Base-by-base conservation (phyloP, 805 yeast species). In the Kluyveromyces aestuarii region DNA sequence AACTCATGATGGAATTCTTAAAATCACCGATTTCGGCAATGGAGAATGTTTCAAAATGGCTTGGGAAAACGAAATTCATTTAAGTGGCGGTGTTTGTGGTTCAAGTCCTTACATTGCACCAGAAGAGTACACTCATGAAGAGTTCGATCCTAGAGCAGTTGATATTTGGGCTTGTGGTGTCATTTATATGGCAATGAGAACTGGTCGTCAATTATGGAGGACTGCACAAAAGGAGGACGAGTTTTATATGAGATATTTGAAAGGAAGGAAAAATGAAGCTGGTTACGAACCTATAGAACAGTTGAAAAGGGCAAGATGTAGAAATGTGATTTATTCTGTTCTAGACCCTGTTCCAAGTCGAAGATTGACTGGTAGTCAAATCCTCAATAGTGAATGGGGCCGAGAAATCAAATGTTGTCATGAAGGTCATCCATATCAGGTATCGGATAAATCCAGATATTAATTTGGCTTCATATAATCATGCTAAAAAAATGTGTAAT, bases 91-190 rank as follows among this genome's bases (percentile, higher is more conserved):
- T 6, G 73, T 87, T 7, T 83, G 89, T 66, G 96, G 96, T 8
- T 83, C 93, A 0, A 79, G 85, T 8, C 96, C 96, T 2, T 88
- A 88, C 64, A 86, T 89, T 59, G 95, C 96, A 0, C 96, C 96
- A 0, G 96, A 88, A 66, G 93, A 84, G 55, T 84, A 81, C 63
- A 53, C 60, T 46, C 72, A 76, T 2, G 69, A 75, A 38, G 81
- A 79, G 58, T 88, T 86, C 65, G 96, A 88, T 66, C 85, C 95
- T 2, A 68, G 96, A 49, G 75, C 84, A 36, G 84, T 85, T 7
- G 96, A 88, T 68, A 80, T 87, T 37, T 88, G 96, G 96, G 81
- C 96, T 0, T 87, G 95, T 70, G 96, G 96, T 45, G 91, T 88
- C 10, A 87, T 88, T 36, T 88, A 85, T 62, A 83, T 88, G 87